Conservation (phyloP, 2,329 filamentous ascomycete genomes). For the Penicillium sp. region DNA sequence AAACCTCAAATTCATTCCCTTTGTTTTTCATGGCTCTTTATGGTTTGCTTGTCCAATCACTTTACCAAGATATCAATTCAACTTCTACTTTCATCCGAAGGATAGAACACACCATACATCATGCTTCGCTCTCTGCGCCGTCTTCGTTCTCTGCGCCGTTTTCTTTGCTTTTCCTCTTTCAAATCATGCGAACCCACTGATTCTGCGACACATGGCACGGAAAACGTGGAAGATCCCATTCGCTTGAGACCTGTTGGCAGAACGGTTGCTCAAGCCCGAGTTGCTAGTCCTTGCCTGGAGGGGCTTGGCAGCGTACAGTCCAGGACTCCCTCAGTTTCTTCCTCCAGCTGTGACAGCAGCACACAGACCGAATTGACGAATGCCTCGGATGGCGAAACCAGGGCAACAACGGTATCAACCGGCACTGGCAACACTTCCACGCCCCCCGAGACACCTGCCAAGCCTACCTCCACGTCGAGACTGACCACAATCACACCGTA, state of each 20-base stretch:
- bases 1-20: not conserved
- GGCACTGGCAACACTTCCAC: constrained; percentile 13
- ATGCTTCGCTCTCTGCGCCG: constrained; percentile 10
- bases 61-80: not conserved
- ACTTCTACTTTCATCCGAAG: not conserved
- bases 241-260: constrained; percentile 7
- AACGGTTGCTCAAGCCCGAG: not conserved
- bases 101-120: constrained; percentile 3
- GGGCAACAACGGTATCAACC: constrained; percentile 12
- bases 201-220: not conserved
- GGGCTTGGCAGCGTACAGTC: not conserved
- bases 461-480: constrained; percentile 1
- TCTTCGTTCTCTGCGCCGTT: constrained; percentile 11
- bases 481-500: constrained; percentile 16
- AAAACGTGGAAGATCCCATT: constrained; percentile 1
- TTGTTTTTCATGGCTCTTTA: not conserved
- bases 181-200: not conserved
- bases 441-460: constrained; percentile 7
- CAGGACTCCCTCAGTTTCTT: not conserved
- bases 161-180: constrained; percentile 21
- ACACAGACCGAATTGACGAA: constrained; percentile 7
- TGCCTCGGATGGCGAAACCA: constrained; percentile 15
- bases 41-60: not conserved
- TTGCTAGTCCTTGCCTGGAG: not conserved
- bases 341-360: constrained; percentile 8